Evolutionary conservation across 306 rosid species (phyloP).

Genomic region (Corylus heterophylla): DNA sequence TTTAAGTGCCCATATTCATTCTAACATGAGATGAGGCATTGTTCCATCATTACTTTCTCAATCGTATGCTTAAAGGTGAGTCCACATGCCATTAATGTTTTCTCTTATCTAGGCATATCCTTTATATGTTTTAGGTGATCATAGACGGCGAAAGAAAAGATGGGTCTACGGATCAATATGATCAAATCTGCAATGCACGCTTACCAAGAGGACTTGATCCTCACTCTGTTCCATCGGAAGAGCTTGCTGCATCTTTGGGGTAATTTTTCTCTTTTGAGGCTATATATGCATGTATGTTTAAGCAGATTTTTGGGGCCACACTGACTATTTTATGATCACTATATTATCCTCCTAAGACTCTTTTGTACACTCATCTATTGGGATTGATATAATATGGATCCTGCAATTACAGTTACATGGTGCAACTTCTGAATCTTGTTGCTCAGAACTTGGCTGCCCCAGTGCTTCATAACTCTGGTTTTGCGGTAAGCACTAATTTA

Average conservation of each 20-base stretch:
- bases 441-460: conserved; percentile 92
- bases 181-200: conserved; percentile 89
- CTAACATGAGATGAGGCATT: conserved; percentile 6
- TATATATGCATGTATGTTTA: conserved; percentile 16
- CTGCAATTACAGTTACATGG: conserved; percentile 50
- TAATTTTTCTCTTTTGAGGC: conserved; percentile 32
- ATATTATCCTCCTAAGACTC: conserved; percentile 24
- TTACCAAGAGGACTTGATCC: conserved; percentile 94
- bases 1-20: background rate
- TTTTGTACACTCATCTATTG: conserved; percentile 8
- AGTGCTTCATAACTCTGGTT: conserved; percentile 95
- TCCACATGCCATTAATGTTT: conserved; percentile 8
- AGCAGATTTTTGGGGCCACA: conserved; percentile 8
- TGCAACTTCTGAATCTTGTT: conserved; percentile 87
- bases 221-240: conserved; percentile 87
- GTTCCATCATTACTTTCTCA: background rate
- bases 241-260: conserved; percentile 97
- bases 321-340: conserved; percentile 6
- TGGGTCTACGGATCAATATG: conserved; percentile 62
- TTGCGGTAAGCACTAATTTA: conserved; percentile 69
- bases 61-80: background rate
- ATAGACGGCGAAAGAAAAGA: conserved; percentile 62
- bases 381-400: conserved; percentile 9
- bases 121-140: conserved; percentile 51
- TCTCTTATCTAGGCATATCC: background rate